Evolutionary conservation across 2,329 filamentous ascomycete genomes (phyloP), one percentile per base, ranked within the genome.

Genomic region (Pseudocercospora musae): DNA sequence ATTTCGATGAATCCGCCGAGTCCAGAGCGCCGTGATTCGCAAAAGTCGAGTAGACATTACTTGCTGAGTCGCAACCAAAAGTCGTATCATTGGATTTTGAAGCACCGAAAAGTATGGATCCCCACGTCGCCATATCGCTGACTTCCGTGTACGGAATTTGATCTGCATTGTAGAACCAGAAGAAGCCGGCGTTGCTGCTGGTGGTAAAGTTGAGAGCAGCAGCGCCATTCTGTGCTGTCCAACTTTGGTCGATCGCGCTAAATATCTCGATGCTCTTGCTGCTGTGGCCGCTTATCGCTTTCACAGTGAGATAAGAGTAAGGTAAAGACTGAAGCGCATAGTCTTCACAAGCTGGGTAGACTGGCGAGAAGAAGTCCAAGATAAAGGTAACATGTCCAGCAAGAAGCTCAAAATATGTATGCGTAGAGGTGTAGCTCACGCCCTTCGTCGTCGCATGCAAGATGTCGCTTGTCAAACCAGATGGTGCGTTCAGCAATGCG

Each of bases 361-460:
- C 72, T 1, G 75, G 75, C 2, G 72, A 75, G 63, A 76, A 75
- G 64, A 76, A 77, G 62, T 75, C 74, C 42, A 77, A 66, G 0
- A 63, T 69, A 44, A 76, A 68, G 1, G 62, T 66, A 3, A 68
- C 68, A 13, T 58, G 25, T 7, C 69, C 72, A 4, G 72, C 73
- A 49, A 59, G 60, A 6, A 75, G 50, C 13, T 63, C 64, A 55
- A 76, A 70, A 13, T 71, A 64, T 1, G 73, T 75, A 55, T 74
- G 70, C 1, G 75, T 71, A 4, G 74, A 70, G 1, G 71, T 75
- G 58, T 74, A 76, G 48, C 59, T 67, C n/a, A 70, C 69, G 8
- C 55, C 62, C 0, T 58, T 63, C 8, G 71, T 70, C 1, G 49
- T 69, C 2, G 63, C 72, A 25, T 66, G 62, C 18, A 61, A 58